Evolutionary conservation across 2,329 filamentous ascomycete species (phyloP), one percentile per base, ranked within the genome.

Genomic region (Penicillium griseofulvum): DNA sequence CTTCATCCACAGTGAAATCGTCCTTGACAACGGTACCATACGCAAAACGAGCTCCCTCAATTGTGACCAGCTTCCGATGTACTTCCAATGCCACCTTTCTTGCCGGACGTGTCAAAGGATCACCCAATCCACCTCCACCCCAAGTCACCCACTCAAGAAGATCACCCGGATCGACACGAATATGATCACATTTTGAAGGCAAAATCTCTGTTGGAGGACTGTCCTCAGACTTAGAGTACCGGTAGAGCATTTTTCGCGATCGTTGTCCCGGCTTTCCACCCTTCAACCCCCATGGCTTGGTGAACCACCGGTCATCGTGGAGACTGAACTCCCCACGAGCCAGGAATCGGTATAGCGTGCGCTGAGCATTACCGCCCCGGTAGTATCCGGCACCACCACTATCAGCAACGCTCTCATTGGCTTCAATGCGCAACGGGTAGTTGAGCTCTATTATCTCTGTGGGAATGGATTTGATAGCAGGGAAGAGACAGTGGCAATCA

Each of bases 131-230:
- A 26, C 79, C 79, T 34, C 78, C 79, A 44, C 79, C 78, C 79
- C 78, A 81, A 4, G 79, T 81, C 28, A 79, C 71, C 75, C 76
- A 81, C 66, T 80, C 79, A 5, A 81, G 74, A 1, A 81, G 70
- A 55, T 81, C 79, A 31, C 74, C 77, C 1, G 74, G 75, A 24
- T 74, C 67, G 1, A 81, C 78, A 16, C 72, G 70, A 19, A 81
- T 62, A 58, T 80, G 42, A 16, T 81, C 79, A 57, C 78, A 78
- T 61, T 81, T 81, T 14, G 72, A 76, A 14, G 42, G 42, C 12
- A 45, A 45, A 4, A 10, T 54, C 36, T 74, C 71, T 0, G 60
- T 64, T 0, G 70, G 66, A 73, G 70, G 11, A 56, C 62, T 0
- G 7, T 65, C 60, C 0, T 68, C 60, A 34, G 73, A 73, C 42